A percentile compares a stretch with the other conserved stretches of the same genome.
Evolutionary conservation across 805 yeast species (phyloP).

Genomic region (Yarrowia divulgata): DNA sequence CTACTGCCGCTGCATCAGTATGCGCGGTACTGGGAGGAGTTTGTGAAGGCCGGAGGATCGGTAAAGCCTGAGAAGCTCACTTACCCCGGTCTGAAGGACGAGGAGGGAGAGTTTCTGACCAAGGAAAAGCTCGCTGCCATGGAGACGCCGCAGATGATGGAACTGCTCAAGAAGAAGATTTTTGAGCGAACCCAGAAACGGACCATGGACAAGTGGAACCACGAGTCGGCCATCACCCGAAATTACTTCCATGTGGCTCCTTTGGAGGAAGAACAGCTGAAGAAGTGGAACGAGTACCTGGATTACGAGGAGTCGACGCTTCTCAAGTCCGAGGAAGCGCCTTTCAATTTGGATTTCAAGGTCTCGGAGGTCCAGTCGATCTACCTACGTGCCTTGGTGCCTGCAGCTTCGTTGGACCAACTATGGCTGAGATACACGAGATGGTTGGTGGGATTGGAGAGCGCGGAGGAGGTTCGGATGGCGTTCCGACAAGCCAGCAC

Average conservation of each 20-base stretch:
- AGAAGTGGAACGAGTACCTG: constrained; percentile 71
- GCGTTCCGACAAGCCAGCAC: constrained; percentile 62
- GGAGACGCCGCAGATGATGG: constrained; percentile 40
- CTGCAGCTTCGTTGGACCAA: constrained; percentile 55
- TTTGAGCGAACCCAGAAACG: constrained; percentile 58
- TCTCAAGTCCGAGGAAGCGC: constrained; percentile 5
- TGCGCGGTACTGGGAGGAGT: constrained; percentile 70
- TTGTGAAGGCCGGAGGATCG: constrained; percentile 31
- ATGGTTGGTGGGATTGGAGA: constrained; percentile 54
- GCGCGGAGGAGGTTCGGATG: constrained; percentile 51
- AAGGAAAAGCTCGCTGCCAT: constrained; percentile 34
- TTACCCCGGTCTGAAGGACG: constrained; percentile 3
- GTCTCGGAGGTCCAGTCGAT: constrained; percentile 53
- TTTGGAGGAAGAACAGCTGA: constrained; percentile 56
- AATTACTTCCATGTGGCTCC: constrained; percentile 63
- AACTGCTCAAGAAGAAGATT: constrained; percentile 45
- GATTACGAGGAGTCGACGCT: constrained; percentile 57
- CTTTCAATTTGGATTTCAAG: constrained; percentile 41
- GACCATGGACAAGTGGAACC: constrained; percentile 74
- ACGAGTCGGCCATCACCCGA: constrained; percentile 69
- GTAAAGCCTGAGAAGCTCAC: constrained; percentile 1
- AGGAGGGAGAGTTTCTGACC: constrained; percentile 36
- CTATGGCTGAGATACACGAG: constrained; percentile 43
- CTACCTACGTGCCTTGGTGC: constrained; percentile 71
- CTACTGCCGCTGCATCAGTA: constrained; percentile 83